A percentile compares a stretch with the other conserved stretches of the same genome.
These are phyloP conservation scores for Rhodotorula graminis DNA, from an alignment of 768 basidiomycete species.

Conservation along the genomic window DNA sequence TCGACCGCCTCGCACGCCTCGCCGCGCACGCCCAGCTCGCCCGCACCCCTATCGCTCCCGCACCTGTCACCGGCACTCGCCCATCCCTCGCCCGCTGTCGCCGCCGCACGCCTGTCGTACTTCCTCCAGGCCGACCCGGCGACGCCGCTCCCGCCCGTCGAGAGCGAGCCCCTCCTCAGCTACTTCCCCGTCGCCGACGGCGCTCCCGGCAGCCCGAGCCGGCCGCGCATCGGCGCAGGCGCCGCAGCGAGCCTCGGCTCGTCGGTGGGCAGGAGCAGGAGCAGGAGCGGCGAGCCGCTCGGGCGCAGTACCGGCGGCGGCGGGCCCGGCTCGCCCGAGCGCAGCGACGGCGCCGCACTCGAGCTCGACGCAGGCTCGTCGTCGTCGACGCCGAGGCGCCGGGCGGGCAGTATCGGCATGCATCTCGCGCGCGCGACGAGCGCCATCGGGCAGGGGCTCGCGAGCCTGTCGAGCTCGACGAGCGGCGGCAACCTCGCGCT, in stretches of 20 bases:
- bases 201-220: not conserved
- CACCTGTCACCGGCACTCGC: not conserved
- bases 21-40: not conserved
- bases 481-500: constrained; percentile 4
- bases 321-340: not conserved
- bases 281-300: not conserved
- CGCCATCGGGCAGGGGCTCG: constrained; percentile 16
- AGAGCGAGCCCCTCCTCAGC: not conserved
- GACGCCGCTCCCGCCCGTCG: not conserved
- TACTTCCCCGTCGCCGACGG: constrained; percentile 19
- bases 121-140: constrained; percentile 4
- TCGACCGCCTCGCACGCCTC: not conserved
- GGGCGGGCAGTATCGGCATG: constrained; percentile 46
- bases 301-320: not conserved
- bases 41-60: not conserved
- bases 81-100: not conserved
- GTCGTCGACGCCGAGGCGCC: constrained; percentile 47
- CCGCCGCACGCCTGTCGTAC: constrained; percentile 6
- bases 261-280: not conserved
- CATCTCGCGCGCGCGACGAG: constrained; percentile 48
- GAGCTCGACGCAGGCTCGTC: too few relatives aligned
- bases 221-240: not conserved
- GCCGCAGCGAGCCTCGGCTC: too few relatives aligned
- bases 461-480: not conserved
- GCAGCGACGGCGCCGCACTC: constrained; percentile 37